phyloP scores from a whole-genome alignment of 139 green algal genomes.

The Tetratostichococcus sp. region DNA sequence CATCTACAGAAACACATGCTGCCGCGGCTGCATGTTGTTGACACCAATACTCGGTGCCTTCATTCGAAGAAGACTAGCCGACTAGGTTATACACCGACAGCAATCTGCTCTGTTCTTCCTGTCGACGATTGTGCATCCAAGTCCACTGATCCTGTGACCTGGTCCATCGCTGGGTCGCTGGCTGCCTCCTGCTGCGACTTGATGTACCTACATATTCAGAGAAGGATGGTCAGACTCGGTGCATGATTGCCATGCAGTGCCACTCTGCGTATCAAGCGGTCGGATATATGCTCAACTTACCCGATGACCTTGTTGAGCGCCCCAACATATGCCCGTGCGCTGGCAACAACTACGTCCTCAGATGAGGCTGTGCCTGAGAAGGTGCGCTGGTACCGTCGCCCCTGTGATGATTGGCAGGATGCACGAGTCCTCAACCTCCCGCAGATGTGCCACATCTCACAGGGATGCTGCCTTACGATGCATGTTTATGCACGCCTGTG shows the following conservation, averaged over 20 bases:
- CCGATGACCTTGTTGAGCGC: constrained; percentile 97
- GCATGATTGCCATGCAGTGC: no score
- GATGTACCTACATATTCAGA: constrained; percentile 34
- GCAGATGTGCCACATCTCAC: no score
- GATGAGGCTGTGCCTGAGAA: constrained; percentile 81
- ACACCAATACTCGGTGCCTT: no score
- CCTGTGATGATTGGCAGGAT: constrained; percentile 33
- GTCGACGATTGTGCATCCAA: no score
- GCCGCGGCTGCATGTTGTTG: no score
- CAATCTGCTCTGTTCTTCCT: not conserved
- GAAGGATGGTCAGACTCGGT: no score
- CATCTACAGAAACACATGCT: no score
- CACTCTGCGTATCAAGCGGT: no score
- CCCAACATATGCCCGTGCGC: constrained; percentile 81
- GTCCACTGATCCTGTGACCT: not conserved
- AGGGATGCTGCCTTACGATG: not conserved
- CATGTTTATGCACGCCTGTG: no score
- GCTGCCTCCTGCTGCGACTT: constrained; percentile 8
- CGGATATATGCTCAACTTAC: no score
- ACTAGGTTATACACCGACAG: not conserved
- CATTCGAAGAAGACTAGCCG: no score
- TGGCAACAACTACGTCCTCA: constrained; percentile 93
- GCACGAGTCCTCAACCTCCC: no score
- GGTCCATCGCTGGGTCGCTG: not conserved
- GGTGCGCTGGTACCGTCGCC: constrained; percentile 42